Evolutionary conservation across 441 rosid genomes (phyloP), one percentile per base, ranked within the genome.

Genomic region (Arabidopsis hybrid): DNA sequence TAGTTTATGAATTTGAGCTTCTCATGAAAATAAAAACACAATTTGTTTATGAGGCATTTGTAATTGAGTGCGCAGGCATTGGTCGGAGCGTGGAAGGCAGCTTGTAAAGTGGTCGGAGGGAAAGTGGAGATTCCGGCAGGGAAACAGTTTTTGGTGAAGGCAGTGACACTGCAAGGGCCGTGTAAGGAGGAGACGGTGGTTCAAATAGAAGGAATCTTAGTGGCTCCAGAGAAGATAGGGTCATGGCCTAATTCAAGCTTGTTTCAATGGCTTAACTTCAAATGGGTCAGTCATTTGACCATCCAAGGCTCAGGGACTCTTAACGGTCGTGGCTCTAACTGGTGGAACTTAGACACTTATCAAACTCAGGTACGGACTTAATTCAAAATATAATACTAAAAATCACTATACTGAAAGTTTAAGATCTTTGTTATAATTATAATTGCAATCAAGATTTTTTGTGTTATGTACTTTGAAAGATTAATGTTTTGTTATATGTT

Each of bases 161-260:
- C 81, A 14, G 77, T 78, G 70, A 67, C 77, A 12, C 18, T 78
- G 6, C 64, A 67, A 72, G 81, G 81, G 42, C 74, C 81, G 13
- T 78, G 81, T 66, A 67, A 67, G 47, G 73, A 36, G 29, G 63
- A 78, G 16, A 67, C 68, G 8, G 9, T 78, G 32, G 5, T 78
- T 78, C 95, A 93, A 86, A 79, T 91, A 47, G 91, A 93, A 76
- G 98, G 98, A 74, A 85, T 59, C 55, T 70, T 93, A 26, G 72
- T 85, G 56, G 96, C 96, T 65, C 96, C 93, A 14, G 81, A 81
- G 42, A 77, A 78, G 29, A 78, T 85, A 55, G 80, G 87, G 36
- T 79, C 89, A 58, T 85, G 93, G 91, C 71, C 83, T 47, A 83
- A 83, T 69, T 80, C 86, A 31, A 83, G 85, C 55, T 79, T 83